A percentile compares a stretch with the other conserved stretches of the same genome.
Conservation (phyloP, 1,284 basidiomycete species). For the Trichosporon sp. region DNA sequence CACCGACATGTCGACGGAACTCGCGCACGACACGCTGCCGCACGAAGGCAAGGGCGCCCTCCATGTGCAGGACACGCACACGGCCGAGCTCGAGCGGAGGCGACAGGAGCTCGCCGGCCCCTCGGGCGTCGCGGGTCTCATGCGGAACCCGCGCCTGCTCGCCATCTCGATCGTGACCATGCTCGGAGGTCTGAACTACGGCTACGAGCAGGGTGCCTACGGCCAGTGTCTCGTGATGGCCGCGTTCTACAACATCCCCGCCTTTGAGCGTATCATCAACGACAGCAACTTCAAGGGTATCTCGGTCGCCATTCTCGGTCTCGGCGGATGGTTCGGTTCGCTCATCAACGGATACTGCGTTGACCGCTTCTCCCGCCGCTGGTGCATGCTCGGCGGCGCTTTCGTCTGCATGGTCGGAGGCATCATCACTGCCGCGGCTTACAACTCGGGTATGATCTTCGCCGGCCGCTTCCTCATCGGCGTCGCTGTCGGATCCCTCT, state of each 20-base stretch:
- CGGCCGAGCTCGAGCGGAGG: constrained; percentile 7
- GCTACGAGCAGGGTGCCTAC: constrained; percentile 21
- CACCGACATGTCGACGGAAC: background rate
- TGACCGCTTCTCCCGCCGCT: constrained; percentile 18
- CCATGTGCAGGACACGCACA: background rate
- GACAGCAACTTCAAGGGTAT: constrained; percentile 17
- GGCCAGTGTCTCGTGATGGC: constrained; percentile 25
- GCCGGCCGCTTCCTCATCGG: constrained; percentile 26
- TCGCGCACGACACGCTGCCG: background rate
- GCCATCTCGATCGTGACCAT: constrained; percentile 19
- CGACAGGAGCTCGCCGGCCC: constrained; percentile 15
- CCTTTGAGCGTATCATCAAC: constrained; percentile 14
- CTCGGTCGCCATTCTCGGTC: constrained; percentile 21
- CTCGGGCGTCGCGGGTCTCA: constrained; percentile 17
- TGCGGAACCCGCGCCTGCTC: constrained; percentile 17
- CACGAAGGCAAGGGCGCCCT: background rate
- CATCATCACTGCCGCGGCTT: constrained; percentile 19
- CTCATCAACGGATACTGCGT: constrained; percentile 26
- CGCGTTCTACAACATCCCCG: constrained; percentile 11
- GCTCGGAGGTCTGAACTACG: constrained; percentile 22
- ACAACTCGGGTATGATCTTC: constrained; percentile 21
- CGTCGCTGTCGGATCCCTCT: constrained; percentile 59
- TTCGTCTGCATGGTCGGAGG: constrained; percentile 22
- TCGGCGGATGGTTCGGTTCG: constrained; percentile 24
- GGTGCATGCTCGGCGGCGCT: constrained; percentile 23